Conservation (phyloP, 176 grass and related monocot genomes). For the Saccharum spontaneum region DNA sequence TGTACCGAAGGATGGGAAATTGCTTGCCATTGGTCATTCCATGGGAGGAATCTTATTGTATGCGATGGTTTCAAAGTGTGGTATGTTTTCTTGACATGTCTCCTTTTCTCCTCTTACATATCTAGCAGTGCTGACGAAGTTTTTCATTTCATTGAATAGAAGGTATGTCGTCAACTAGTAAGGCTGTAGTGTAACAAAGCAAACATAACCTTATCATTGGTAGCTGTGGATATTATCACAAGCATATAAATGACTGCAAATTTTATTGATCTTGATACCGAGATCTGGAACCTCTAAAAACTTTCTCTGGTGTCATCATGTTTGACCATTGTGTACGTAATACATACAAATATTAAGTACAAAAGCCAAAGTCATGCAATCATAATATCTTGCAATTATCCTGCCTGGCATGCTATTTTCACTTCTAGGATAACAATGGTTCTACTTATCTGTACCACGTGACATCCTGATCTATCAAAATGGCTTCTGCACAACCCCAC, state of each 20-base stretch:
- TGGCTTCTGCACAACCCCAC: background rate
- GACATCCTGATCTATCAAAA: conserved; percentile 2
- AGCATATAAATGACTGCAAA: background rate
- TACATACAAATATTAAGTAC: background rate
- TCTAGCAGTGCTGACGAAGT: background rate
- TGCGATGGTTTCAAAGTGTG: conserved; percentile 83
- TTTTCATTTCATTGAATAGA: conserved; percentile 5
- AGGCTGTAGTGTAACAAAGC: background rate
- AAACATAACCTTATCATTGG: background rate
- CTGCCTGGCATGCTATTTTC: background rate
- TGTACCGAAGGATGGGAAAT: conserved; percentile 69
- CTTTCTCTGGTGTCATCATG: background rate
- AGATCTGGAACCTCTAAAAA: background rate
- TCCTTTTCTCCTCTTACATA: conserved; percentile 7
- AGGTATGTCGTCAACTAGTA: background rate
- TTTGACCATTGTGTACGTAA: conserved; percentile 5
- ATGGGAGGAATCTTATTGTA: conserved; percentile 94
- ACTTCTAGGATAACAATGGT: background rate
- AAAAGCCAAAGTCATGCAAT: conserved; percentile 10
- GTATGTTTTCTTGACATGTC: conserved; percentile 47
- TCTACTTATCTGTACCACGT: background rate
- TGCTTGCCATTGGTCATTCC: conserved; percentile 92
- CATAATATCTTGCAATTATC: background rate
- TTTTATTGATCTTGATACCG: conserved; percentile 14
- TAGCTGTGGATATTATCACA: background rate